Evolutionary conservation across 1,139 yeast species (phyloP), one percentile per base, ranked within the genome.

Genomic region (Blastobotrys niveus): DNA sequence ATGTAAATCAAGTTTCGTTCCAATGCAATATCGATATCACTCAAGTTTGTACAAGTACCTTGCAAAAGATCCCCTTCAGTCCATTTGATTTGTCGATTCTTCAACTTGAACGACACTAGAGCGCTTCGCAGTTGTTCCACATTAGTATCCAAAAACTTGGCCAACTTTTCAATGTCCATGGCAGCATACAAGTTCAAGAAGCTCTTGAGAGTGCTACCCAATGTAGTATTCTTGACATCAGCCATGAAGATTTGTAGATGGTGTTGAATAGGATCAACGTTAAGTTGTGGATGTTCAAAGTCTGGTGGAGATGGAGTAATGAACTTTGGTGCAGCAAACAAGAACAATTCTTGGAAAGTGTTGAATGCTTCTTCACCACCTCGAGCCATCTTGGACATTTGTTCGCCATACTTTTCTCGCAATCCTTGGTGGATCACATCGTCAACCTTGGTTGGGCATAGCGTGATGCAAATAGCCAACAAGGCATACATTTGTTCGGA

Each of bases 401-500:
- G 74, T 34, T 72, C 76, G 45, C 71, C 70, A 55, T 70, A 70
- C 56, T 69, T 71, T 50, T 72, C 76, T 46, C 68, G 68, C 45
- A 72, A 61, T 19, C 69, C 67, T 34, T 60, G 60, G 52, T 66
- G 71, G 48, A 72, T 60, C 36, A 60, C 62, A 46, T 72, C 76
- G 49, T 72, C 76, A 26, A 72, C 55, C 52, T 73, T 65, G 9
- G 73, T 67, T 40, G 76, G 76, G 45, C 68, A 66, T 38, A 72
- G 59, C 17, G 75, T 71, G 36, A 70, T 64, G 44, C 73, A 65
- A 38, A 72, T 65, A 25, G 76, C 72, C 46, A 72, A 58, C 38
- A 72, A 61, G 7, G 77, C 75, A 52, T 70, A 71, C 74, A 71
- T 72, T 57, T 72, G 77, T 48, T 71, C 77, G n/a, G 72, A 63